A percentile compares a stretch with the other conserved stretches of the same genome.
Evolutionary conservation across 106 monocot species (phyloP).

Genomic region (Dendrobium nobile): DNA sequence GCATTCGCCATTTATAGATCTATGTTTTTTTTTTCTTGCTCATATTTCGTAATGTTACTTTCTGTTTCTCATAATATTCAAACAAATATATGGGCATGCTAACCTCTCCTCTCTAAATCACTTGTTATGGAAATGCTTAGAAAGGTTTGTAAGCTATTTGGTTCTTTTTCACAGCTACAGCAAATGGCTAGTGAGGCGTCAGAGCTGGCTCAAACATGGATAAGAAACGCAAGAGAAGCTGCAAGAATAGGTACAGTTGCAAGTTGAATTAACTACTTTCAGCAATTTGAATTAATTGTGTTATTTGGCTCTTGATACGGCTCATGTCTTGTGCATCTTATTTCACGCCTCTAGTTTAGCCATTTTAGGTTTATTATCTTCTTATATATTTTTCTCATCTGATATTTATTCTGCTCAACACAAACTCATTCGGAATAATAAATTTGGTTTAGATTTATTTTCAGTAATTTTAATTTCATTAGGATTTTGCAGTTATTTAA

Average conservation of each 20-base stretch:
- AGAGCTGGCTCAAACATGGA: constrained; percentile 51
- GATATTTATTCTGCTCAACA: no score
- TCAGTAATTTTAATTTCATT: no score
- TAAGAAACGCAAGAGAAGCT: constrained; percentile 48
- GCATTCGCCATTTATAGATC: no score
- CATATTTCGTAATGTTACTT: no score
- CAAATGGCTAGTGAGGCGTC: constrained; percentile 48
- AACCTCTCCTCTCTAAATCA: background rate
- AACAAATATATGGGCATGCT: background rate
- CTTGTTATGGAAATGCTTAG: background rate
- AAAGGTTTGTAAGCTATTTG: background rate
- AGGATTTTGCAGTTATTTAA: no score
- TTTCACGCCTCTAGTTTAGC: no score
- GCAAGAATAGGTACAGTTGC: constrained; percentile 38
- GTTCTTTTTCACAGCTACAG: constrained; percentile 32
- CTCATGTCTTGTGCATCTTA: background rate
- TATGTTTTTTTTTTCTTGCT: no score
- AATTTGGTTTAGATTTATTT: no score
- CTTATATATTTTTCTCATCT: no score
- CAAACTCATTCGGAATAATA: no score
- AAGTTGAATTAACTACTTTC: background rate
- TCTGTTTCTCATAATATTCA: background rate
- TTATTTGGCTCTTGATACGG: background rate
- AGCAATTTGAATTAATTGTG: background rate
- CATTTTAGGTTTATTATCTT: no score